Conservation (phyloP, 2,329 filamentous ascomycete genomes). For the Sporothrix curviconia region DNA sequence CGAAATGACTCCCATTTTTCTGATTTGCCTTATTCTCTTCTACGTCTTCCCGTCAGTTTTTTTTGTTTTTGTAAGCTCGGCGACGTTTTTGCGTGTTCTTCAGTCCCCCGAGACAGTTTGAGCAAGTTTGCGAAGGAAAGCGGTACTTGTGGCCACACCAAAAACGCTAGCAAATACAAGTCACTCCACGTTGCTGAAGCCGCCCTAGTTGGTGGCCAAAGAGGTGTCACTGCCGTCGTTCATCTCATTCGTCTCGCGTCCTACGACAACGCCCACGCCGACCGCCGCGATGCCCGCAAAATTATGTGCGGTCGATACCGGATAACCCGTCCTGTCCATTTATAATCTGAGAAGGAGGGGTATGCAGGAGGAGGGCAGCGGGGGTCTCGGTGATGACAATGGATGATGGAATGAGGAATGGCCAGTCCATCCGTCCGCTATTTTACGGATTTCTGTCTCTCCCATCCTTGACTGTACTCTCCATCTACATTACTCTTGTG, state of each 20-base stretch:
- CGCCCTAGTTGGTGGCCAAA: constrained; percentile 3
- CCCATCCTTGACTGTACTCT: background rate
- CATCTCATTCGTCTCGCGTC: too few species aligned
- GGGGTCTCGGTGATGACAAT: too few species aligned
- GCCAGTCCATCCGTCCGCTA: too few species aligned
- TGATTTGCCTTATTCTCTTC: too few species aligned
- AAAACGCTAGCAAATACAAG: background rate
- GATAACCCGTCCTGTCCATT: background rate
- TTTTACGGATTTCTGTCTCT: too few species aligned
- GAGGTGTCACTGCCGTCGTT: background rate
- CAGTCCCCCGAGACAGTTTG: constrained; percentile 10
- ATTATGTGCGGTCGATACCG: background rate
- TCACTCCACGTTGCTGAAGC: background rate
- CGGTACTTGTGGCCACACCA: constrained; percentile 4
- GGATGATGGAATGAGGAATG: too few species aligned
- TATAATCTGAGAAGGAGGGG: background rate
- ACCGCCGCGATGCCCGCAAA: background rate
- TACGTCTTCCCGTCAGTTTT: too few species aligned
- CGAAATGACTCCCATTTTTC: too few species aligned
- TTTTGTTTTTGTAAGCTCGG: too few species aligned
- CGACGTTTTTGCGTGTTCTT: background rate
- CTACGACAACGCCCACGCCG: too few species aligned
- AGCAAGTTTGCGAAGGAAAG: constrained; percentile 18
- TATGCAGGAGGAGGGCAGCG: too few species aligned
- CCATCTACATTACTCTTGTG: background rate